Evolutionary conservation across 2,329 filamentous ascomycete species (phyloP).

Genomic region (Arthrobotrys sphaeroides): DNA sequence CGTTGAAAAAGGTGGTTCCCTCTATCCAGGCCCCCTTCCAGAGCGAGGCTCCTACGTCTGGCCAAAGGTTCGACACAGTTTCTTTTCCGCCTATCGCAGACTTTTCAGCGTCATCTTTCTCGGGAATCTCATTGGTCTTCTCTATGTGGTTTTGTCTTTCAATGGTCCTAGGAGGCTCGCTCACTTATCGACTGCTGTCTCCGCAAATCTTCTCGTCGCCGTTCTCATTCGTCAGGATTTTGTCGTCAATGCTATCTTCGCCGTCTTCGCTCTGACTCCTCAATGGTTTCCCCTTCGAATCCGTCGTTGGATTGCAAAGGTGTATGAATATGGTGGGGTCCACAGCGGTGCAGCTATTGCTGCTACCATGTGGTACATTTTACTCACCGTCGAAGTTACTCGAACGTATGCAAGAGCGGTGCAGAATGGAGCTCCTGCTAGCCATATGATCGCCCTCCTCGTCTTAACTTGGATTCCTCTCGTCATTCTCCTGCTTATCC

Average conservation of each 20-base stretch:
- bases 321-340: constrained; percentile 67
- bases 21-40: constrained; percentile 36
- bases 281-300: constrained; percentile 63
- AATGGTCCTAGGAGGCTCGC: constrained; percentile 26
- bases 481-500: constrained; percentile 68
- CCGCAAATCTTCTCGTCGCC: constrained; percentile 64
- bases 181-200: constrained; percentile 56
- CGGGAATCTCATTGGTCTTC: constrained; percentile 59
- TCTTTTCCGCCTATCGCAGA: constrained; percentile 60
- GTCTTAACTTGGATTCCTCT: constrained; percentile 61
- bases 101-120: constrained; percentile 63
- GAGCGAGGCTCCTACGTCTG: constrained; percentile 18
- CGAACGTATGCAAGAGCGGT: constrained; percentile 45
- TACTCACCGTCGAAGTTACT: constrained; percentile 61
- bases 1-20: constrained; percentile 23
- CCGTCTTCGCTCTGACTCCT: constrained; percentile 63
- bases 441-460: constrained; percentile 54
- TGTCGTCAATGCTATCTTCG: constrained; percentile 66
- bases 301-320: constrained; percentile 64
- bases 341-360: constrained; percentile 66
- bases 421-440: constrained; percentile 18
- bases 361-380: constrained; percentile 64
- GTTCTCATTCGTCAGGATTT: constrained; percentile 67
- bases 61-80: constrained; percentile 66
- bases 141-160: constrained; percentile 36